These are phyloP conservation scores for Parathielavia hyrcaniae DNA, from an alignment of 495 filamentous ascomycete genomes.

Conservation along the genomic window DNA sequence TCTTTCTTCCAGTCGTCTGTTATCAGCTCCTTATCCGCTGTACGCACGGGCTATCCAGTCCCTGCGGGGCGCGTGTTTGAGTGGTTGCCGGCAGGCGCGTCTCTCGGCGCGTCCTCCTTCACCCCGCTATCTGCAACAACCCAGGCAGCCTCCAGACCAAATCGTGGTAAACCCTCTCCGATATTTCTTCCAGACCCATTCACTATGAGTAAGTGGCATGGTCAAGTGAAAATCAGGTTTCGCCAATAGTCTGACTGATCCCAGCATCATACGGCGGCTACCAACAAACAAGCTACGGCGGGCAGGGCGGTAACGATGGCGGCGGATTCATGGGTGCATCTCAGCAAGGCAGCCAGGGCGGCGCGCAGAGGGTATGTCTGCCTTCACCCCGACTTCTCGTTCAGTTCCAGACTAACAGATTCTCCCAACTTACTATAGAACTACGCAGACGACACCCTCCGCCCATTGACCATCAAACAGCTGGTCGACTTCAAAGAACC, in stretches of 20 bases:
- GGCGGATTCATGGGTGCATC: conserved; percentile 44
- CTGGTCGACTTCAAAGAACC: conserved; percentile 70
- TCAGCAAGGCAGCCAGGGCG: conserved; percentile 41
- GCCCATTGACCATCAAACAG: conserved; percentile 93
- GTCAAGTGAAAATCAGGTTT: no score
- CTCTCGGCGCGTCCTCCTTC: conserved; percentile 14
- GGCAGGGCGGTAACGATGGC: conserved; percentile 38
- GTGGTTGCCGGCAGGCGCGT: conserved; percentile 17
- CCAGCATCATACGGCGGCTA: conserved; percentile 41
- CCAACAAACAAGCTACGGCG: conserved; percentile 35
- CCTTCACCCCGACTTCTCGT: neutral
- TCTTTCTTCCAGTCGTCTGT: neutral
- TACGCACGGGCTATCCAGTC: neutral
- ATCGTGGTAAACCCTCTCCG: neutral
- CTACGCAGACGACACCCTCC: conserved; percentile 60
- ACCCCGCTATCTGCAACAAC: conserved; percentile 1
- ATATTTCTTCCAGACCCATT: neutral
- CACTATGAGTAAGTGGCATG: conserved; percentile 12
- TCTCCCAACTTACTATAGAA: conserved; percentile 13
- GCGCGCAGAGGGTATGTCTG: conserved; percentile 22
- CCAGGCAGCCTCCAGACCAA: neutral
- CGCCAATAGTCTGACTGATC: neutral
- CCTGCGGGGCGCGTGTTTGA: conserved; percentile 19
- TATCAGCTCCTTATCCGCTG: neutral
- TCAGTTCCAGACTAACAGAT: neutral